Conservation (phyloP, 148 eudicot species). For the Linanthus parryae region DNA sequence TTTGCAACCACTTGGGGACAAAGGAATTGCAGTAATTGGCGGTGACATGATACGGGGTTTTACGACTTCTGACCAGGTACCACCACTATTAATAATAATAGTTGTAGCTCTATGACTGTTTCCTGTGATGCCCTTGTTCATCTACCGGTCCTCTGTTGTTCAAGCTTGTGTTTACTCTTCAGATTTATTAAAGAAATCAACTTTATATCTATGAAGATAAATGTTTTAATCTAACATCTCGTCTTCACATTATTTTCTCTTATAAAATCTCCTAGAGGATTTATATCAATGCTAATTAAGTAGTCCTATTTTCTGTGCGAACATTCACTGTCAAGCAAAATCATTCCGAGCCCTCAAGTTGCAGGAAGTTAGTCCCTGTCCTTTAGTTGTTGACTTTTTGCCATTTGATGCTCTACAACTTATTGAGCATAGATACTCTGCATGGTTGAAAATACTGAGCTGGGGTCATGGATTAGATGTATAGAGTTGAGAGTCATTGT, state of each 20-base stretch:
- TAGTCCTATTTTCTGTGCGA: too few species aligned
- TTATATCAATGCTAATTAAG: too few species aligned
- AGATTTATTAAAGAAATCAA: neutral
- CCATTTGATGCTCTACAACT: too few species aligned
- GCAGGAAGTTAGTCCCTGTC: too few species aligned
- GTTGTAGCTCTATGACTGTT: neutral
- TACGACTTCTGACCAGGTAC: conserved; percentile 84
- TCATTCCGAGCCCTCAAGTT: too few species aligned
- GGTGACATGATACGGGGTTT: conserved; percentile 91
- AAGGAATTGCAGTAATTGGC: conserved; percentile 79
- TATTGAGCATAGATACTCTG: too few species aligned
- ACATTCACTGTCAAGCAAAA: too few species aligned
- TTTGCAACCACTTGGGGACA: conserved; percentile 80
- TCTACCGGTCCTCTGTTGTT: neutral
- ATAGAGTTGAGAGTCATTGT: too few species aligned
- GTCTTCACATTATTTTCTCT: neutral
- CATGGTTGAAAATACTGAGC: too few species aligned
- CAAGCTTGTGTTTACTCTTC: neutral
- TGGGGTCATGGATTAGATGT: too few species aligned
- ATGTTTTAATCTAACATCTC: too few species aligned
- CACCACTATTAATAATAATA: neutral
- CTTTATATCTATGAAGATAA: neutral
- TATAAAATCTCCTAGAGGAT: neutral
- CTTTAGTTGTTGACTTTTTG: too few species aligned
- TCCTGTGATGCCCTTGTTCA: neutral